Percentiles rank a stretch among this genome's conserved stretches.
phyloP scores from a whole-genome alignment of 148 eudicot genomes.

The Polygonum maritimum region DNA sequence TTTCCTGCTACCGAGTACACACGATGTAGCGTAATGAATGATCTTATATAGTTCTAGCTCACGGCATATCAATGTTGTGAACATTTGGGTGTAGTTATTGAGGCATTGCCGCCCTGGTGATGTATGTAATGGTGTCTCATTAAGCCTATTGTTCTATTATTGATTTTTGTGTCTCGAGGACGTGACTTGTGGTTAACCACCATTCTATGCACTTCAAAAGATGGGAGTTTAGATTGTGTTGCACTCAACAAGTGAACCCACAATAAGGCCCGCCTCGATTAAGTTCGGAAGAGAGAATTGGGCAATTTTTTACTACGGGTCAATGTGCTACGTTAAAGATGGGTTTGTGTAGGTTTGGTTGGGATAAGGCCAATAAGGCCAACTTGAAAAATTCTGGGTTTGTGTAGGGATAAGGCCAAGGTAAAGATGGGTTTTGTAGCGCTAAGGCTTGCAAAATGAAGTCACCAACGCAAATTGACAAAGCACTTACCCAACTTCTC shows the following conservation, averaged over 20 bases:
- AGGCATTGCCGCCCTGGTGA: not conserved
- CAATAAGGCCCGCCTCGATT: not conserved
- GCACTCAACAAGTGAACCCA: not conserved
- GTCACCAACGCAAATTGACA: too few species aligned
- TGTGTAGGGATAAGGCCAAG: not conserved
- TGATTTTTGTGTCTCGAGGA: not conserved
- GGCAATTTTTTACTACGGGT: not conserved
- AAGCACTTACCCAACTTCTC: too few species aligned
- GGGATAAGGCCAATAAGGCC: not conserved
- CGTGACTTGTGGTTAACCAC: not conserved
- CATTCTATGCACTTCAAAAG: not conserved
- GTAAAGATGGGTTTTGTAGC: not conserved
- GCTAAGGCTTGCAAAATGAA: too few species aligned
- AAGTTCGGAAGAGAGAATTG: not conserved
- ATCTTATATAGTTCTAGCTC: not conserved
- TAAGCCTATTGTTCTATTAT: not conserved
- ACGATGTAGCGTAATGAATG: conserved; percentile 4
- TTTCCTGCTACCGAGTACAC: not conserved
- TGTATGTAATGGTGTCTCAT: not conserved
- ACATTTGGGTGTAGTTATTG: conserved; percentile 2
- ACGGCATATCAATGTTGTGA: not conserved
- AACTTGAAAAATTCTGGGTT: not conserved
- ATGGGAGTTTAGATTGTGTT: not conserved
- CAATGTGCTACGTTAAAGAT: not conserved
- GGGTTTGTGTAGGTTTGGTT: not conserved